A percentile compares a stretch with the other conserved stretches of the same genome.
phyloP scores from a whole-genome alignment of 2,329 filamentous ascomycete genomes.

The Stagonosporopsis rhizophila region DNA sequence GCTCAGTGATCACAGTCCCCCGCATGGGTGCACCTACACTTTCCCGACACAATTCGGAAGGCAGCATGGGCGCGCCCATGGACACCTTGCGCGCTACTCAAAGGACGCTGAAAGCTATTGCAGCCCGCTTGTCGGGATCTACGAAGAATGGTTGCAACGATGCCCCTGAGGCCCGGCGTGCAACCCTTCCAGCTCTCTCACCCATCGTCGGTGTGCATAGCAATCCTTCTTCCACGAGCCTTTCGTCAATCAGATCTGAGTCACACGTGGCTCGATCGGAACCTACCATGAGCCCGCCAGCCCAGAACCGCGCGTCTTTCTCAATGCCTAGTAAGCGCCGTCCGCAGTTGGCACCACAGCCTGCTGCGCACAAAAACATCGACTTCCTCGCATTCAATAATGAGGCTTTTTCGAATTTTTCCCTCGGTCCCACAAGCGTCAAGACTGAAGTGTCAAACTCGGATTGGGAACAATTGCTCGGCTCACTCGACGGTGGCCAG shows the following conservation, averaged over 20 bases:
- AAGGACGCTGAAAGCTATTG: constrained; percentile 58
- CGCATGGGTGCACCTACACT: constrained; percentile 47
- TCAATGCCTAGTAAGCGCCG: constrained; percentile 46
- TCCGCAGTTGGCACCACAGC: constrained; percentile 29
- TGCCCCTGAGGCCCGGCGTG: constrained; percentile 48
- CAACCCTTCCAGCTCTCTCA: constrained; percentile 53
- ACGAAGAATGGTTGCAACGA: constrained; percentile 36
- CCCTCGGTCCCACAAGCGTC: constrained; percentile 47
- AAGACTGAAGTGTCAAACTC: constrained; percentile 63
- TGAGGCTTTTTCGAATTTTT: constrained; percentile 45
- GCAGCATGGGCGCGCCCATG: constrained; percentile 46
- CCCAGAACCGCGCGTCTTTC: constrained; percentile 42
- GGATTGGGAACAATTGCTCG: constrained; percentile 84
- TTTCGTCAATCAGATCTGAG: constrained; percentile 58
- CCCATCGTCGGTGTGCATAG: constrained; percentile 52
- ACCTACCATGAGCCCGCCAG: constrained; percentile 54
- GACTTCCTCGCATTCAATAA: constrained; percentile 57
- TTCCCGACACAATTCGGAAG: constrained; percentile 56
- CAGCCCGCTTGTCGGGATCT: constrained; percentile 52
- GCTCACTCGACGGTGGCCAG: constrained; percentile 78
- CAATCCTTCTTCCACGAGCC: constrained; percentile 57
- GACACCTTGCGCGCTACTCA: constrained; percentile 52
- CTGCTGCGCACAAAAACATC: constrained; percentile 50
- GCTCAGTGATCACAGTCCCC: constrained; percentile 53
- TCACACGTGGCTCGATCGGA: constrained; percentile 55